These are phyloP conservation scores for Pythium utonaiense DNA, from an alignment of 352 stramenopile species.

Conservation along the genomic window DNA sequence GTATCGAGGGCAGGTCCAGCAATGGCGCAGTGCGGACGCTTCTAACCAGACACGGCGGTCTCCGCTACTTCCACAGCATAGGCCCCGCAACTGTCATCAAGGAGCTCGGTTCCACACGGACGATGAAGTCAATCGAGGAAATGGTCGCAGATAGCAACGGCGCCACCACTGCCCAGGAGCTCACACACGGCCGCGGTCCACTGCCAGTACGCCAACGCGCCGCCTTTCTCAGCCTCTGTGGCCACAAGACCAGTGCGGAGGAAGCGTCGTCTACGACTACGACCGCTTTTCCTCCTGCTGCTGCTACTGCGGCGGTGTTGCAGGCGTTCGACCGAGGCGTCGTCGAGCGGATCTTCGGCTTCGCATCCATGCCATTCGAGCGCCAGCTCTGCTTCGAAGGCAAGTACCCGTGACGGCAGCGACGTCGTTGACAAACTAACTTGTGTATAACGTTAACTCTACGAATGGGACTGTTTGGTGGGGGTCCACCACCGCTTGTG, in stretches of 20 bases:
- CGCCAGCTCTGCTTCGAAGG: background rate
- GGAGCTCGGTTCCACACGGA: too few species aligned
- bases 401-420: too few species aligned
- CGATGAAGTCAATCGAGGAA: background rate
- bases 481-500: background rate
- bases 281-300: too few species aligned
- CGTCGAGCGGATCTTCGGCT: background rate
- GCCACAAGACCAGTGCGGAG: background rate
- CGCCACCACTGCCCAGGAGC: background rate
- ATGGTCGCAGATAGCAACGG: background rate
- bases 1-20: background rate
- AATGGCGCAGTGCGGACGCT: background rate
- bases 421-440: slow-evolving; percentile 1
- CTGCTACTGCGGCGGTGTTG: background rate
- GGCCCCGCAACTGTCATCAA: too few species aligned
- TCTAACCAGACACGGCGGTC: background rate
- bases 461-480: slow-evolving; percentile 3
- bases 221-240: background rate
- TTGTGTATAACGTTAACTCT: slow-evolving; percentile 19
- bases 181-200: background rate
- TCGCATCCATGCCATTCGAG: background rate
- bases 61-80: too few species aligned
- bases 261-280: background rate
- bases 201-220: background rate
- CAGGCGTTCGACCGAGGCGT: background rate